Evolutionary conservation across 1,284 basidiomycete genomes (phyloP).

Genomic region (Ustilago bromivora): DNA sequence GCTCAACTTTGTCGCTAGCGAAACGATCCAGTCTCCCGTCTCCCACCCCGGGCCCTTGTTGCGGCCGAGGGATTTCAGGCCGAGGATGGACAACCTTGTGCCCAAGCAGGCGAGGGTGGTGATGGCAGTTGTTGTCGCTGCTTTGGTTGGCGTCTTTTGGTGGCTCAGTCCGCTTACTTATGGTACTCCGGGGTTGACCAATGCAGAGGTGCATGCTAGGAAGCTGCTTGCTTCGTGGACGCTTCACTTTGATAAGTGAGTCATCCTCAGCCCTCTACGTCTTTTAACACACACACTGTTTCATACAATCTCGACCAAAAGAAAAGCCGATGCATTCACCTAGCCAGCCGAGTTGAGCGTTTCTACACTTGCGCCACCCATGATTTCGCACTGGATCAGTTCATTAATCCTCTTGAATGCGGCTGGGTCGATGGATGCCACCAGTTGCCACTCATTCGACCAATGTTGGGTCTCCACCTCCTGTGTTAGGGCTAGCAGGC

Average conservation of each 20-base stretch:
- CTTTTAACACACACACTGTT: neutral
- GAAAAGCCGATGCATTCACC: conserved; percentile 21
- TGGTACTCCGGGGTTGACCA: conserved; percentile 52
- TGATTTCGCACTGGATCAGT: conserved; percentile 81
- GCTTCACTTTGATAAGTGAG: conserved; percentile 57
- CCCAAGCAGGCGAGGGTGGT: conserved; percentile 29
- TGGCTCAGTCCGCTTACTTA: conserved; percentile 65
- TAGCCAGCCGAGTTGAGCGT: conserved; percentile 72
- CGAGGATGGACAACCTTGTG: conserved; percentile 40
- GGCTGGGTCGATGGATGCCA: conserved; percentile 88
- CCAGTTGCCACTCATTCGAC: conserved; percentile 82
- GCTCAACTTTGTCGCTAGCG: conserved; percentile 80
- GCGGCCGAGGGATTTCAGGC: conserved; percentile 16
- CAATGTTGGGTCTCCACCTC: conserved; percentile 87
- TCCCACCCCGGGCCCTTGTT: conserved; percentile 75
- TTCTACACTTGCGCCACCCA: conserved; percentile 79
- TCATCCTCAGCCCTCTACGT: neutral
- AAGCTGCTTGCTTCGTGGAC: conserved; percentile 59
- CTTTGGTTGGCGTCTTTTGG: conserved; percentile 50
- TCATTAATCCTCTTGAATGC: conserved; percentile 91
- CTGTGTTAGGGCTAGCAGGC: conserved; percentile 80
- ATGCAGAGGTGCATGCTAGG: conserved; percentile 42
- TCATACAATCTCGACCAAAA: neutral
- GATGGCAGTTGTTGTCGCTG: conserved; percentile 23
- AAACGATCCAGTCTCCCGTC: conserved; percentile 89